Conservation (phyloP, 495 filamentous ascomycete genomes). For the Hamigera avellanea region DNA sequence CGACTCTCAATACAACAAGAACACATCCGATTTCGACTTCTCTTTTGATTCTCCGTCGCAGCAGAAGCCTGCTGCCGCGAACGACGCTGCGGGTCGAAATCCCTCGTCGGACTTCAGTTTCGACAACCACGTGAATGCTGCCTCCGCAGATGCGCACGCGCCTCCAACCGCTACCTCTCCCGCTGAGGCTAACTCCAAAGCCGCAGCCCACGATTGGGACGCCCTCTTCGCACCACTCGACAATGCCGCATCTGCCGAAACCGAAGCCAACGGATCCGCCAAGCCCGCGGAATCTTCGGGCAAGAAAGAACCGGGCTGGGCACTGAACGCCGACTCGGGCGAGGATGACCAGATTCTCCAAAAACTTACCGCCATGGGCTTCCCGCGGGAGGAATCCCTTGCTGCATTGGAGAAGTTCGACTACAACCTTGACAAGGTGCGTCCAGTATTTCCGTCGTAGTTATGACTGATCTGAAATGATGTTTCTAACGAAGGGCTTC, state of each 20-base stretch:
- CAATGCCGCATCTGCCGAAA: slow-evolving; percentile 14
- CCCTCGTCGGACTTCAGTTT: slow-evolving; percentile 30
- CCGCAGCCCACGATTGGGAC: slow-evolving; percentile 71
- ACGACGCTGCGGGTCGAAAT: slow-evolving; percentile 8
- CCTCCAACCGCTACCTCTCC: slow-evolving; percentile 11
- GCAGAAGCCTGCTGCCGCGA: slow-evolving; percentile 8
- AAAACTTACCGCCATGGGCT: slow-evolving; percentile 86
- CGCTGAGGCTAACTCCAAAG: slow-evolving; percentile 19
- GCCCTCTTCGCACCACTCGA: slow-evolving; percentile 81
- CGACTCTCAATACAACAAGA: slow-evolving; percentile 26
- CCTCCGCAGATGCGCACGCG: slow-evolving; percentile 19
- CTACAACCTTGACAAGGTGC: slow-evolving; percentile 88
- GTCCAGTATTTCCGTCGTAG: not conserved
- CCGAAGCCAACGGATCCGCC: not conserved
- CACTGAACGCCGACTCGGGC: slow-evolving; percentile 60
- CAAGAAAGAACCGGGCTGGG: slow-evolving; percentile 45
- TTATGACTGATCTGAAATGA: not conserved
- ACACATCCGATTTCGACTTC: slow-evolving; percentile 57
- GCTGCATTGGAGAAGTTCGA: slow-evolving; percentile 85
- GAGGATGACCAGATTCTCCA: slow-evolving; percentile 89
- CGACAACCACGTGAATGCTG: slow-evolving; percentile 40
- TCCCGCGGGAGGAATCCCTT: slow-evolving; percentile 65
- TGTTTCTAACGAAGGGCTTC: not conserved
- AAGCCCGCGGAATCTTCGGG: slow-evolving; percentile 3
- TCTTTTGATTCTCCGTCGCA: slow-evolving; percentile 44